phyloP scores from a whole-genome alignment of 345 rosid species.

The Bruguiera parviflora region DNA sequence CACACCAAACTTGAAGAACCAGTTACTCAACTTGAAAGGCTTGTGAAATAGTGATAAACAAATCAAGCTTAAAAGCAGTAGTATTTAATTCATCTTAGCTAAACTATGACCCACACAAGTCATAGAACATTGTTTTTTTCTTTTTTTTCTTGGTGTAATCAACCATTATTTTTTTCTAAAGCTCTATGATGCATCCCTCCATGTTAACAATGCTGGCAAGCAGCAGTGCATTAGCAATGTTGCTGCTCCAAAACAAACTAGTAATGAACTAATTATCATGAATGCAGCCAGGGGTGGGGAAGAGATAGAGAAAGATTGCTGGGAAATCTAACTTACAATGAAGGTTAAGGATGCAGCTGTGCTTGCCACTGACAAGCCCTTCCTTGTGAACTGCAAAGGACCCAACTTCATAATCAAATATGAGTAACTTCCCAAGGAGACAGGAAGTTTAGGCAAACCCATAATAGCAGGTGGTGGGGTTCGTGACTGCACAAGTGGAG shows the following conservation, averaged over 20 bases:
- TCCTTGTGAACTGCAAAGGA: slow-evolving; percentile 80
- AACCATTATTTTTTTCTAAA: neutral
- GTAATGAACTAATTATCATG: neutral
- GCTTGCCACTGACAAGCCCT: slow-evolving; percentile 93
- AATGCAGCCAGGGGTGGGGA: neutral
- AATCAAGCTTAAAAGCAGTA: too few relatives aligned
- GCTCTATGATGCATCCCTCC: neutral
- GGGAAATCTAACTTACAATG: slow-evolving; percentile 46
- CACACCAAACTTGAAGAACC: neutral
- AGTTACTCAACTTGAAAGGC: neutral
- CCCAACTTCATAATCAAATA: slow-evolving; percentile 80
- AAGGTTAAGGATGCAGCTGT: slow-evolving; percentile 93
- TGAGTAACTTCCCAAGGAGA: slow-evolving; percentile 66
- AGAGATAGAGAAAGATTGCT: neutral
- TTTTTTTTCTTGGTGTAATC: neutral
- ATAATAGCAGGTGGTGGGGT: slow-evolving; percentile 68
- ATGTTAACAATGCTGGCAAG: neutral
- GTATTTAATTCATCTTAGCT: too few relatives aligned
- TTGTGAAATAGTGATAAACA: too few relatives aligned
- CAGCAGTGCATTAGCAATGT: neutral
- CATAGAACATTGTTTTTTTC: neutral
- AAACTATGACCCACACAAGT: neutral
- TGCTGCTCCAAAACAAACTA: neutral
- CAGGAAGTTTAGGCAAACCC: slow-evolving; percentile 70
- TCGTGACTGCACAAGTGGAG: slow-evolving; percentile 74